Conservation (phyloP, 768 basidiomycete genomes). For the Leccinum subgranulosum region DNA sequence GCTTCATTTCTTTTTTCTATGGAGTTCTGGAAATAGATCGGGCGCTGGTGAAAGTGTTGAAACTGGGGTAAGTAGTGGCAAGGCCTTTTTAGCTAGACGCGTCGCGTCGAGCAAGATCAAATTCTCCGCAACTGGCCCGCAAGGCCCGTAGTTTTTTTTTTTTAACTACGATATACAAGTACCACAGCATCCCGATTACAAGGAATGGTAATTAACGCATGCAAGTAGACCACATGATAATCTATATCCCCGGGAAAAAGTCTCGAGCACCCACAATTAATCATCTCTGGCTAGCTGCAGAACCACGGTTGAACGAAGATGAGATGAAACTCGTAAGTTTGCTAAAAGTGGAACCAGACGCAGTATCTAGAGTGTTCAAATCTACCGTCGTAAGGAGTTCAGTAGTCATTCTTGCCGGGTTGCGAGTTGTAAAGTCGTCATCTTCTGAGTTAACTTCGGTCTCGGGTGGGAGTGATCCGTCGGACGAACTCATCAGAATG, state of each 20-base stretch:
- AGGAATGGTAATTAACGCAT: background rate
- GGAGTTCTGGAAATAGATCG: background rate
- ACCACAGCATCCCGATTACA: background rate
- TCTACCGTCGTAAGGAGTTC: conserved; percentile 10
- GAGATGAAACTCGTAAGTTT: background rate
- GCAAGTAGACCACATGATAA: background rate
- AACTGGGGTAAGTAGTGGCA: background rate
- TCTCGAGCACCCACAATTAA: background rate
- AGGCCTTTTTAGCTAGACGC: conserved; percentile 18
- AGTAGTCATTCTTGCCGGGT: background rate
- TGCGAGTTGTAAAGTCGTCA: background rate
- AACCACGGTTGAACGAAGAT: background rate
- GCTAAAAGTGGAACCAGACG: background rate
- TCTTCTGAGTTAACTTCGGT: conserved; percentile 3
- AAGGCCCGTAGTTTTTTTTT: background rate
- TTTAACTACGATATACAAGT: background rate
- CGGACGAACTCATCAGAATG: background rate
- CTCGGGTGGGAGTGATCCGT: background rate
- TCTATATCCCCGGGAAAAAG: background rate
- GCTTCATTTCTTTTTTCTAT: conserved; percentile 45
- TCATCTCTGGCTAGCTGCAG: background rate
- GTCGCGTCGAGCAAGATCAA: conserved; percentile 19
- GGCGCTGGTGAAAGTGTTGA: background rate
- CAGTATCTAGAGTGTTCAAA: background rate
- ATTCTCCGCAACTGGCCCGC: background rate